Base-by-base conservation (phyloP, 2,329 filamentous ascomycete species). In the Monilinia fructicola region DNA sequence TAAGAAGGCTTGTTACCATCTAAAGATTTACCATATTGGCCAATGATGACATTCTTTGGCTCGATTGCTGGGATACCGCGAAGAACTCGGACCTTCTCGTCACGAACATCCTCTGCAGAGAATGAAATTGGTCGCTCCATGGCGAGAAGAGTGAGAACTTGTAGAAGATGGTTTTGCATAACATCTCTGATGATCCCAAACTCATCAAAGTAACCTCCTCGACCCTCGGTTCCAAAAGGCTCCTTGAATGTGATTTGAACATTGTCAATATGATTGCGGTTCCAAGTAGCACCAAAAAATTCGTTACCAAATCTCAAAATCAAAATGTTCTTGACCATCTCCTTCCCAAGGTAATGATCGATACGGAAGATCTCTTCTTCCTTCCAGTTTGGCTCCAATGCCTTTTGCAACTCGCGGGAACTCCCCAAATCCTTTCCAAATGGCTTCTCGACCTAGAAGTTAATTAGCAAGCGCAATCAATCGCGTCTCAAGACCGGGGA, bases 311-410 rank as follows among this genome's bases (percentile, higher is more conserved):
- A 99, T 78, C 96, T 88, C 73, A 99, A 87, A 74, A 99, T 97
- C 72, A 99, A 85, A 73, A 99, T 96, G 82, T 99, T 99, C 88
- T 99, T 99, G 76, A 99, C 95, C 95, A 99, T 99, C 82, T 99
- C 95, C 85, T 99, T 99, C 76, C 96, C 96, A 58, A 99, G 87
- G 80, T 99, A 99, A 83, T 99, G 95, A 79, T 99, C 95, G 76
- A 99, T 99, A 77, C 95, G 93, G 88, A 96, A 99, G 73, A 99
- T 89, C 82, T 99, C 95, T 64, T 98, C 94, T 81, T 99, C 96
- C 77, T 91, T 95, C 96, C 95, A 99, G 82, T 99, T 93, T 54
- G 95, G 95, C 77, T 94, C 92, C 70, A 99, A 87, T 10, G 95
- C 96, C 79, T 91, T 93, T 78, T 98, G 94, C 69, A 99, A 87